A percentile compares a stretch with the other conserved stretches of the same genome.
These are phyloP conservation scores for Seiridium unicorne DNA, from an alignment of 2,329 filamentous ascomycete genomes.

Conservation along the genomic window DNA sequence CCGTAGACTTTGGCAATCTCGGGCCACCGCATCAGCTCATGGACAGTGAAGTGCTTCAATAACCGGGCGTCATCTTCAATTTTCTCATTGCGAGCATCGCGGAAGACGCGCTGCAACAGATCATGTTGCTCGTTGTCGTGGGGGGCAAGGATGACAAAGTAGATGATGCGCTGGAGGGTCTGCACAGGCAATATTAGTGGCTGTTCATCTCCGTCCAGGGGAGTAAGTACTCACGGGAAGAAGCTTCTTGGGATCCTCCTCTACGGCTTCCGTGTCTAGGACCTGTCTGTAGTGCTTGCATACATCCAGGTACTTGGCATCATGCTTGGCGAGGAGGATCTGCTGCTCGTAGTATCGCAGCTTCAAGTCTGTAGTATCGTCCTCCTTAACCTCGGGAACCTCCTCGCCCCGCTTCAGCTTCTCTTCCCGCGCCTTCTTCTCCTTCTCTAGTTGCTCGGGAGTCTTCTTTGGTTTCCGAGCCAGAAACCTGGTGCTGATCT, in stretches of 20 bases:
- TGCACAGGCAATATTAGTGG: constrained; percentile 32
- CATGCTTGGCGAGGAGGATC: constrained; percentile 92
- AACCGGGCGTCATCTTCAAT: constrained; percentile 80
- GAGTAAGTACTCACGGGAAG: constrained; percentile 63
- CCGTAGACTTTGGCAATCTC: constrained; percentile 87
- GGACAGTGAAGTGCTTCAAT: constrained; percentile 90
- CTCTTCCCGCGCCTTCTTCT: constrained; percentile 84
- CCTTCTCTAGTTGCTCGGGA: constrained; percentile 84
- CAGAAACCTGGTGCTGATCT: constrained; percentile 95
- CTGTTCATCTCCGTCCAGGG: background rate
- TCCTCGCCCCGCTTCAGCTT: constrained; percentile 78
- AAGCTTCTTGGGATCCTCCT: constrained; percentile 83
- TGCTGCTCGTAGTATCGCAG: constrained; percentile 96
- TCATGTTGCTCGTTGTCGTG: constrained; percentile 99
- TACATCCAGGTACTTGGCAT: constrained; percentile 93
- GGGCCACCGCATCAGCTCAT: constrained; percentile 98
- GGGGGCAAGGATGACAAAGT: constrained; percentile 93
- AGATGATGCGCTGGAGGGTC: constrained; percentile 93
- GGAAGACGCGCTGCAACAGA: constrained; percentile 87
- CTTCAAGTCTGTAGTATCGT: constrained; percentile 96
- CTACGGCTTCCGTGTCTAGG: constrained; percentile 90
- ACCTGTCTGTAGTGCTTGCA: constrained; percentile 99
- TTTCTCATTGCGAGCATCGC: constrained; percentile 77
- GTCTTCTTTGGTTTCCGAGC: constrained; percentile 88
- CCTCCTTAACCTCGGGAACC: constrained; percentile 72